These are phyloP conservation scores for Setaria italica DNA, from an alignment of 202 grass and related monocot species.

Conservation along the genomic window DNA sequence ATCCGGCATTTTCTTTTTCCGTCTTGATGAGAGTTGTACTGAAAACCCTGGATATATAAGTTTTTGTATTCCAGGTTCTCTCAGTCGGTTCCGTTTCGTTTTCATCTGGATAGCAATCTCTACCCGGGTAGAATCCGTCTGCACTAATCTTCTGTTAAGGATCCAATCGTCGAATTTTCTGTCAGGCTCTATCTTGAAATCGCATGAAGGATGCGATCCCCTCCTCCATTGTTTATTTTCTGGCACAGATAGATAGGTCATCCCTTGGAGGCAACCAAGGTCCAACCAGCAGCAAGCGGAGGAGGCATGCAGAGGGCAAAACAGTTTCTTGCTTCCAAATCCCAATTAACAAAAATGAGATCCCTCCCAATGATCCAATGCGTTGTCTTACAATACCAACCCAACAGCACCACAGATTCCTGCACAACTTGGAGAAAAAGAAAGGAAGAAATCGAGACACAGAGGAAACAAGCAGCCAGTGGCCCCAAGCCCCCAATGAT, in stretches of 20 bases:
- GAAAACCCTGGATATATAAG: too few relatives aligned
- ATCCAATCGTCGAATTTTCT: not conserved
- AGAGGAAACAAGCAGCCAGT: not conserved
- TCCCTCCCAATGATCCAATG: not conserved
- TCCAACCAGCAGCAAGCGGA: not conserved
- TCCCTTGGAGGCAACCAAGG: constrained; percentile 45
- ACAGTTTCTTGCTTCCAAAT: not conserved
- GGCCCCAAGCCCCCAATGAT: not conserved
- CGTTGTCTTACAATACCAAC: not conserved
- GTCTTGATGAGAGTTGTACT: not conserved
- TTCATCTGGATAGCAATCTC: not conserved
- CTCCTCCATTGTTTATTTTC: not conserved
- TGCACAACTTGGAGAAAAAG: not conserved
- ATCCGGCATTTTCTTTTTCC: not conserved
- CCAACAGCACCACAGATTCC: not conserved
- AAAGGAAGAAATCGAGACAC: not conserved
- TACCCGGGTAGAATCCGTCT: not conserved
- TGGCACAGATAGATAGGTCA: not conserved
- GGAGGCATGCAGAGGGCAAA: not conserved
- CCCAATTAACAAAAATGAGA: not conserved
- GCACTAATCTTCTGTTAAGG: constrained; percentile 7
- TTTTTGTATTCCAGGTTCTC: too few relatives aligned
- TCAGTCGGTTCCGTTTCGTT: too few relatives aligned
- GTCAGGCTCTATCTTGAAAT: not conserved
- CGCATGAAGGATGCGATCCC: constrained; percentile 2